Evolutionary conservation across 2,329 filamentous ascomycete species (phyloP), one percentile per base, ranked within the genome.

Genomic region (Paraconiothyrium brasiliense): DNA sequence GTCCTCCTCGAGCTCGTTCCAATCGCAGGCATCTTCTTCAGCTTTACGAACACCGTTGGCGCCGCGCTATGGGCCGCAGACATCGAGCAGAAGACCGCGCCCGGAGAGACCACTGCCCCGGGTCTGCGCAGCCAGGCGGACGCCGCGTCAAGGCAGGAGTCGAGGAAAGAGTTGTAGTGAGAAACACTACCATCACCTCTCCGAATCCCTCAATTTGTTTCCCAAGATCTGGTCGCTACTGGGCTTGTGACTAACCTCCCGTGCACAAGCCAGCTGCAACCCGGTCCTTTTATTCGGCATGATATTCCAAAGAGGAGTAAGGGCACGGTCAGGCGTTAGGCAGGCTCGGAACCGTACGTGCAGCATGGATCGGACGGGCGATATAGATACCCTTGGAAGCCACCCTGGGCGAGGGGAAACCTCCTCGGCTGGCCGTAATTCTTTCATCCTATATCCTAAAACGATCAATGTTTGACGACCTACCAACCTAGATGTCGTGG

Each of bases 51-150:
- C 77, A 91, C 92, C 1, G 93, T 97, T 61, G 94, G 93, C 8
- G 94, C 94, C 57, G 94, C 94, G 8, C 82, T 98, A n/a, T 97
- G 93, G 93, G 94, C 94, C 44, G 92, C 92, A 20, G 93, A 96
- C 77, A 87, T 96, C 61, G 93, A 96, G 77, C 60, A 75, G 58
- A 64, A 63, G 37, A 65, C 57, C 27, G 52, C 62, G 8, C 65
- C 60, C 35, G 62, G 67, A 4, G 64, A 67, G 27, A 76, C 71
- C 2, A 79, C 76, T 2, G 76, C 77, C 1, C 76, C 76, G 1
- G 74, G 72, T 43, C 69, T 79, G 20, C 75, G 76, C 43, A 66
- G 77, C 35, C 76, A 79, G 60, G 76, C 75, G 13, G 74, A 77
- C 44, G 66, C 71, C 20, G 74, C 74, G 13, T 54, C 50, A 13